Base-by-base conservation (phyloP, 1,139 yeast species). In the Yamadazyma oceani region DNA sequence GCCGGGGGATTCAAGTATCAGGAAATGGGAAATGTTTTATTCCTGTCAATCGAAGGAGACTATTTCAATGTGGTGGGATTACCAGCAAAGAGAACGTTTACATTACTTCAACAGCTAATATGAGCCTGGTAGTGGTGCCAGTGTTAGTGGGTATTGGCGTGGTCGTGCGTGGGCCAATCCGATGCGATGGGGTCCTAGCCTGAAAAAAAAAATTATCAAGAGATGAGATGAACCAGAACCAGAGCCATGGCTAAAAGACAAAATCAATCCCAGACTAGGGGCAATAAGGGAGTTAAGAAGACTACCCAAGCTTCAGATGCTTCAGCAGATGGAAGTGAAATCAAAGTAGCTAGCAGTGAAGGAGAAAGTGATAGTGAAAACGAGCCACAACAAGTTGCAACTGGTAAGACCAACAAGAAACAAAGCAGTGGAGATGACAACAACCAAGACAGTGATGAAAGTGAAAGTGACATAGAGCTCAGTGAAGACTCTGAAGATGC, bases 1-100 rank as follows among this genome's bases (percentile, higher is more conserved):
- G 97, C 97, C 1, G 98, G 97, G 6, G 98, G 98, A 1, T 89
- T 88, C 63, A 83, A 82, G 50, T 83, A 84, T 43, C 97, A 92
- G 58, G 86, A 82, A 2, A 55, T 57, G 13, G 90, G 92, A 0
- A 83, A 86, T 3, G 53, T 82, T 32, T 62, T 92, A 42, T 78
- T 92, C 46, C 62, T 69, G 27, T 60, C 64, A 13, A 75, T 89
- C 12, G 69, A 69, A 2, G 98, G 98, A 1, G 97, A 90, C 55
- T 87, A 77, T 53, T 82, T 73, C 58, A 90, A 88, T 55, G 85
- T 88, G n/a, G 92, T 92, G 7, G 98, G 98, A 0, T 63, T 92
- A 40, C 97, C 98, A 0, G 77, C 80, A 17, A 69, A 73, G 39
- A 67, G 64, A 24, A 80, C 92, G 0, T 75, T 75, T 53, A 51